Evolutionary conservation across 139 green algal genomes (phyloP).

Genomic region (Auxenochlorella pyrenoidosa): DNA sequence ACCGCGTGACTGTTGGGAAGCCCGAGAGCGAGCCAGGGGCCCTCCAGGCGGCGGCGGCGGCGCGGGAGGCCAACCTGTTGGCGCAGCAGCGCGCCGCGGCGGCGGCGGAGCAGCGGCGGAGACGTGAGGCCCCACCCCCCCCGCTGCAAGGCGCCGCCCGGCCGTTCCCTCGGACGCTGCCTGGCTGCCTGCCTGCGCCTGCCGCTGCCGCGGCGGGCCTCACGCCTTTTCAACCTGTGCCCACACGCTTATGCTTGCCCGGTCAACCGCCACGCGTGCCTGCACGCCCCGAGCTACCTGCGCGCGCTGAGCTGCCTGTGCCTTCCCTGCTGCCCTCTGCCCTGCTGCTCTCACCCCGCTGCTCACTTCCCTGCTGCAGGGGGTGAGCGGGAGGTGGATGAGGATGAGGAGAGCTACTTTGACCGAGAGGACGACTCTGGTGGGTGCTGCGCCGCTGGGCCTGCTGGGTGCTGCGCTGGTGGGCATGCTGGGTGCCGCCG

Average conservation of each 20-base stretch:
- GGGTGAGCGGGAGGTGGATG: slow-evolving; percentile 58
- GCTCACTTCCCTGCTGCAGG: not conserved
- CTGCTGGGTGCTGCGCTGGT: not conserved
- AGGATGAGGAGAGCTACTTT: slow-evolving; percentile 86
- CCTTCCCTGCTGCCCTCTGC: not conserved
- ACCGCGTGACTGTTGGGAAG: slow-evolving; percentile 1
- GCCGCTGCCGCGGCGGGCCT: not conserved
- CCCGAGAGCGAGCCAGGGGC: not conserved
- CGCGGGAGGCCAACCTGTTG: not conserved
- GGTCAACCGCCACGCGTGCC: too few species aligned
- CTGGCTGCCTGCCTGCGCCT: not conserved
- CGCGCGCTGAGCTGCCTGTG: too few species aligned
- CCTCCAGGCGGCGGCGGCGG: not conserved
- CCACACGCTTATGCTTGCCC: too few species aligned
- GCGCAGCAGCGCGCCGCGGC: slow-evolving; percentile 22
- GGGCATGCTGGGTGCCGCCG: too few species aligned
- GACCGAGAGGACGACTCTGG: slow-evolving; percentile 41
- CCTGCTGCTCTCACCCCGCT: too few species aligned
- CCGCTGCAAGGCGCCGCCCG: too few species aligned
- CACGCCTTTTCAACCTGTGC: too few species aligned
- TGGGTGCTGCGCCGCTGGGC: not conserved
- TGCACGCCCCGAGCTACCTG: too few species aligned
- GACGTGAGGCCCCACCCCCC: slow-evolving; percentile 20
- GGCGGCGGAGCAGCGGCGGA: slow-evolving; percentile 23
- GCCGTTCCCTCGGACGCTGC: not conserved